A percentile compares a stretch with the other conserved stretches of the same genome.
Conservation (phyloP, 179 eudicot species). For the Beta lomatogona region DNA sequence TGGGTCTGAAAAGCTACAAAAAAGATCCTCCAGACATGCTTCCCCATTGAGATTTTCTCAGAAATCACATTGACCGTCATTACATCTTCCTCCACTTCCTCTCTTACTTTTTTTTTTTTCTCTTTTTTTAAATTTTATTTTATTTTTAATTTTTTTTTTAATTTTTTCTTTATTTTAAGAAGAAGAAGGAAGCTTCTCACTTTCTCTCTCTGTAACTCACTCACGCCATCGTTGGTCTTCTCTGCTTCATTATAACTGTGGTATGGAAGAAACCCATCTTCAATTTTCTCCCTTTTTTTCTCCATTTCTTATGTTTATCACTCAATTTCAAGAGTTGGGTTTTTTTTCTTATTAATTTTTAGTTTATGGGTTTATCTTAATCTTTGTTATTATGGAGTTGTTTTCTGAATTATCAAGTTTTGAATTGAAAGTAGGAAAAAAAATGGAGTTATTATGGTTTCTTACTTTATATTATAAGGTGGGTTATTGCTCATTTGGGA, state of each 20-base stretch:
- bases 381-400: too few relatives aligned
- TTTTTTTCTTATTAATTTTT: background rate
- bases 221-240: background rate
- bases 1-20: background rate
- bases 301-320: background rate
- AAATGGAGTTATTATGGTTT: slow-evolving; percentile 8
- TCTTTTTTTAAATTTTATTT: too few relatives aligned
- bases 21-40: slow-evolving; percentile 17
- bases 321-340: slow-evolving; percentile 26
- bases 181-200: background rate
- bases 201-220: slow-evolving; percentile 5
- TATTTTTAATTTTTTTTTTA: too few relatives aligned
- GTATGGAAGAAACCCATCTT: slow-evolving; percentile 18
- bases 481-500: background rate
- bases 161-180: background rate
- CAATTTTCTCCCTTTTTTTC: background rate
- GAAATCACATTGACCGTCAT: slow-evolving; percentile 16
- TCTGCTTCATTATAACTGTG: slow-evolving; percentile 19
- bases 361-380: background rate
- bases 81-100: background rate
- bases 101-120: background rate
- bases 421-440: background rate
- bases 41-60: slow-evolving; percentile 21
- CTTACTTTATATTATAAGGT: background rate
- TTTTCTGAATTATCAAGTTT: background rate